These are phyloP conservation scores for Claviceps sp. DNA, from an alignment of 2,329 filamentous ascomycete genomes.

Conservation along the genomic window DNA sequence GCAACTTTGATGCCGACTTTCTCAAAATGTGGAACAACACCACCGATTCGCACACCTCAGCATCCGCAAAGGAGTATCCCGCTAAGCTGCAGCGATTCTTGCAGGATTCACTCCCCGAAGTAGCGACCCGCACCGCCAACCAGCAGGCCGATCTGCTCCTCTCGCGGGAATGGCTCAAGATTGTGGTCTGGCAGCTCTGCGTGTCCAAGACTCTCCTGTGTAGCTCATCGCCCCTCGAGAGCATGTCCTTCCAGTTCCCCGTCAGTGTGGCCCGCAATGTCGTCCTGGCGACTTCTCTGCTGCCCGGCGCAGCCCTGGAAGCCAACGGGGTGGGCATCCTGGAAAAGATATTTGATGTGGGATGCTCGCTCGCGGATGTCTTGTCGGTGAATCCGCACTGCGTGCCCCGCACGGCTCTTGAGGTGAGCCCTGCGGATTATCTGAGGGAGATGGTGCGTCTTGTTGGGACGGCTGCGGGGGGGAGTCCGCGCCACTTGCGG, in stretches of 20 bases:
- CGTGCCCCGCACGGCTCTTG: slow-evolving; percentile 1
- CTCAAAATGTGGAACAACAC: slow-evolving; percentile 15
- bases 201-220: slow-evolving; percentile 12
- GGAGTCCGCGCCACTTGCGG: slow-evolving; percentile 1
- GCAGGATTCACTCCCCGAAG: slow-evolving; percentile 2
- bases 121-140: slow-evolving; percentile 7
- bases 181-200: slow-evolving; percentile 16
- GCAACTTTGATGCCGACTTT: slow-evolving; percentile 15
- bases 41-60: neutral
- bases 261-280: slow-evolving; percentile 14
- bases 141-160: slow-evolving; percentile 15
- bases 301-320: slow-evolving; percentile 16
- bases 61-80: slow-evolving; percentile 4
- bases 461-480: neutral
- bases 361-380: slow-evolving; percentile 17
- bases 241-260: slow-evolving; percentile 15
- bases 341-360: slow-evolving; percentile 21
- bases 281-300: slow-evolving; percentile 10
- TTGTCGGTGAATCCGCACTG: slow-evolving; percentile 1
- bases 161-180: slow-evolving; percentile 15
- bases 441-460: slow-evolving; percentile 1
- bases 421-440: slow-evolving; percentile 1
- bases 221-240: slow-evolving; percentile 7
- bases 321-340: slow-evolving; percentile 21
- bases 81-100: slow-evolving; percentile 7